phyloP scores from a whole-genome alignment of 202 grass and related monocot genomes.

The Carex arenaria region DNA sequence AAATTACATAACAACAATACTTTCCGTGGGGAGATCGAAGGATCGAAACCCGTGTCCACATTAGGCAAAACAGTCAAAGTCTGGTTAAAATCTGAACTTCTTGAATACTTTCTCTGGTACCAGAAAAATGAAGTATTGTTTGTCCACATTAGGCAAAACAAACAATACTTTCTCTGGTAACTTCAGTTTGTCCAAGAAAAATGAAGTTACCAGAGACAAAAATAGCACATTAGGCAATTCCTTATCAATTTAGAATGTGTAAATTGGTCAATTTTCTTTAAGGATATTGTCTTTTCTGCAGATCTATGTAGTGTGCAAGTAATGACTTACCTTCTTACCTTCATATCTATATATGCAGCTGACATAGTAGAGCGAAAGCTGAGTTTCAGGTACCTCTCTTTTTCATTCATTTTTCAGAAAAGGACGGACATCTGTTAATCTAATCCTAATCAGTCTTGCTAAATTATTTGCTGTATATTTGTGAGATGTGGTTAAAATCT shows the following conservation, averaged over 20 bases:
- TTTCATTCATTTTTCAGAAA: conserved; percentile 12
- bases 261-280: not conserved
- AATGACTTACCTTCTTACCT: conserved; percentile 8
- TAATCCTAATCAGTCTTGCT: not conserved
- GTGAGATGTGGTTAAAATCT: no score
- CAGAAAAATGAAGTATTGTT: no score
- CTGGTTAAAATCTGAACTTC: no score
- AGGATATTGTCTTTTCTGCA: not conserved
- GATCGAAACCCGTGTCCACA: no score
- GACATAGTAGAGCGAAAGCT: conserved; percentile 86
- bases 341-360: conserved; percentile 95
- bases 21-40: no score
- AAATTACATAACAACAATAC: no score
- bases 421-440: conserved; percentile 17
- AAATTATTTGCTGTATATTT: no score
- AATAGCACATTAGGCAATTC: not conserved
- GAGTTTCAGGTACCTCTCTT: conserved; percentile 67
- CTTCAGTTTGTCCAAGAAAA: not conserved
- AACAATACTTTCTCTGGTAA: no score
- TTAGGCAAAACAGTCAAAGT: no score
- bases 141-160: no score
- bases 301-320: not conserved
- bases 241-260: not conserved
- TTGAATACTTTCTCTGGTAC: no score
- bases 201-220: not conserved